A percentile compares a stretch with the other conserved stretches of the same genome.
Conservation (phyloP, 495 filamentous ascomycete species). For the Daldinia decipiens region DNA sequence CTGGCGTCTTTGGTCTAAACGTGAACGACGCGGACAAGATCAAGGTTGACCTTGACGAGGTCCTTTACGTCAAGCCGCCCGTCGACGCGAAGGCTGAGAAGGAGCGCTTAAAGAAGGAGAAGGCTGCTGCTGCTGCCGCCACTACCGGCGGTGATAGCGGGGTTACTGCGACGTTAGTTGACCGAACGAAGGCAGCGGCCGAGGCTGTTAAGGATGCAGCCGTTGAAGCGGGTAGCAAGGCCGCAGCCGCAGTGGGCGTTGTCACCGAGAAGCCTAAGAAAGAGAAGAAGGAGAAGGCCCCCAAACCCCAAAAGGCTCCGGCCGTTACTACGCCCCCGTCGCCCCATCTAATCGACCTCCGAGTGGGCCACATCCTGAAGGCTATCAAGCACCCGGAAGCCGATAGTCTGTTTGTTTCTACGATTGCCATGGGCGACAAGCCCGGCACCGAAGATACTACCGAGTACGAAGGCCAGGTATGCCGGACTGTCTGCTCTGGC, state of each 20-base stretch:
- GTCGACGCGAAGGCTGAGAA: conserved; percentile 89
- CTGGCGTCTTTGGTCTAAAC: conserved; percentile 76
- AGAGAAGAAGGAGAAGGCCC: conserved; percentile 83
- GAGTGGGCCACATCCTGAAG: conserved; percentile 96
- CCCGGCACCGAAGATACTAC: conserved; percentile 85
- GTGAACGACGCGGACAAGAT: conserved; percentile 82
- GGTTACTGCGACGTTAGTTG: conserved; percentile 54
- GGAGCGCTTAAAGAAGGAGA: conserved; percentile 87
- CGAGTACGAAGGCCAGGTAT: conserved; percentile 86
- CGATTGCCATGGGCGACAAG: conserved; percentile 93
- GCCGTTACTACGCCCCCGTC: conserved; percentile 76
- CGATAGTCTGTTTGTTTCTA: conserved; percentile 93
- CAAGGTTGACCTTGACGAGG: conserved; percentile 77
- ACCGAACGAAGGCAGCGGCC: conserved; percentile 62
- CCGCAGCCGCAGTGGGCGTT: conserved; percentile 53
- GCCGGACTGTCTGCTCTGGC: conserved; percentile 95
- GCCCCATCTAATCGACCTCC: conserved; percentile 88
- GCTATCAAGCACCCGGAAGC: conserved; percentile 95
- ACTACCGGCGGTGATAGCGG: conserved; percentile 51
- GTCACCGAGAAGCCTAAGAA: conserved; percentile 74
- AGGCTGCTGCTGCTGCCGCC: conserved; percentile 72
- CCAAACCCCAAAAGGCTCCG: conserved; percentile 73
- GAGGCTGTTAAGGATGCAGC: conserved; percentile 52
- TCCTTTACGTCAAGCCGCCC: conserved; percentile 82
- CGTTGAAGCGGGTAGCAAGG: conserved; percentile 53